Evolutionary conservation across 1,139 yeast genomes (phyloP).

Genomic region (Candida sanyaensis): DNA sequence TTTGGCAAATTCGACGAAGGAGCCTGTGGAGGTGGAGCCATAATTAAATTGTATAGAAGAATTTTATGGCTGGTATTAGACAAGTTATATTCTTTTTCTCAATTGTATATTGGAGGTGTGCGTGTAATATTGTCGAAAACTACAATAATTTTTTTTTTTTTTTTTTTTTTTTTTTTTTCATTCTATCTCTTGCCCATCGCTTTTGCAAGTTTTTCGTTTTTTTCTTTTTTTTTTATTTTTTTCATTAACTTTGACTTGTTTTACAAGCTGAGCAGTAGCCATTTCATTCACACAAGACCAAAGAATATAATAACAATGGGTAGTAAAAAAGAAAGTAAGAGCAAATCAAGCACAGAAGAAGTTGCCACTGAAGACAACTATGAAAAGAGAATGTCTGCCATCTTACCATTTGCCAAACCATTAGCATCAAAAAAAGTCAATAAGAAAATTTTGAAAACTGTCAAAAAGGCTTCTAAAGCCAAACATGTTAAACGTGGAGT

Average conservation of each 20-base stretch:
- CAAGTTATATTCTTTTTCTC: neutral
- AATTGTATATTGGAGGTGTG: neutral
- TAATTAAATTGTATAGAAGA: neutral
- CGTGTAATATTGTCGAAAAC: conserved; percentile 2
- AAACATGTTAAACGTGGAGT: conserved; percentile 99
- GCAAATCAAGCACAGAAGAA: conserved; percentile 44
- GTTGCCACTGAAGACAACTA: conserved; percentile 70
- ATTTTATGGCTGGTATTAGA: neutral
- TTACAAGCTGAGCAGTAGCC: neutral
- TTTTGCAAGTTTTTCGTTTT: conserved; percentile 6
- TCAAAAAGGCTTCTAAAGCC: conserved; percentile 96
- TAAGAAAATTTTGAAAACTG: conserved; percentile 92
- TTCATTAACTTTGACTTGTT: neutral
- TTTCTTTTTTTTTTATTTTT: conserved; percentile 9
- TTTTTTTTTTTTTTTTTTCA: conserved; percentile 11
- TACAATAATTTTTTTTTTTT: neutral
- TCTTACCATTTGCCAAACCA: conserved; percentile 91
- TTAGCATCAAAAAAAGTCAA: conserved; percentile 94
- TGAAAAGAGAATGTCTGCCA: conserved; percentile 87
- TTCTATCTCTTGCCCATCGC: conserved; percentile 1
- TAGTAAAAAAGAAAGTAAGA: conserved; percentile 44
- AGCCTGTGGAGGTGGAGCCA: conserved; percentile 1
- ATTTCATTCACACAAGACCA: neutral
- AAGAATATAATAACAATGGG: conserved; percentile 8
- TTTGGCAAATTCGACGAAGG: neutral